Conservation (phyloP, 2,329 filamentous ascomycete species). For the Thielaviopsis populi region DNA sequence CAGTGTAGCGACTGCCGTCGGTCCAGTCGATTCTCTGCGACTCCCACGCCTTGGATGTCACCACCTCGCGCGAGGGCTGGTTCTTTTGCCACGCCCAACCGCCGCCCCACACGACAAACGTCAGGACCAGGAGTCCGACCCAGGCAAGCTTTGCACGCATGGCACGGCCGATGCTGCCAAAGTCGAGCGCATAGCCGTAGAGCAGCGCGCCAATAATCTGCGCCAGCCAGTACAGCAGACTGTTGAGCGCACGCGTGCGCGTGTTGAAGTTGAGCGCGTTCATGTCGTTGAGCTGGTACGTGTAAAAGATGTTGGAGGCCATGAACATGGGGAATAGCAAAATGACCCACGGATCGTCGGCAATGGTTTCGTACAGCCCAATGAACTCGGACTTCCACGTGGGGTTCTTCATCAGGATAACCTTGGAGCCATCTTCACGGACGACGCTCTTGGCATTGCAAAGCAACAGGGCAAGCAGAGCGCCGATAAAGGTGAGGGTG, state of each 20-base stretch:
- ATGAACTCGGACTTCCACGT: slow-evolving; percentile 67
- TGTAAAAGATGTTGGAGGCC: slow-evolving; percentile 40
- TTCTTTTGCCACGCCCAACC: slow-evolving; percentile 61
- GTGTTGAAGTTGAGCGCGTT: slow-evolving; percentile 41
- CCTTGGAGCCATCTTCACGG: slow-evolving; percentile 60
- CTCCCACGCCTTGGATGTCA: slow-evolving; percentile 20
- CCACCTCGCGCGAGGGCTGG: slow-evolving; percentile 37
- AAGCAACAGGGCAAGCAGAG: slow-evolving; percentile 52
- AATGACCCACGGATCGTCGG: slow-evolving; percentile 55
- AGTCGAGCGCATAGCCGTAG: slow-evolving; percentile 59
- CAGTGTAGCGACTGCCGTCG: slow-evolving; percentile 46
- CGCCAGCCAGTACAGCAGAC: slow-evolving; percentile 60
- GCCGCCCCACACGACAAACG: slow-evolving; percentile 68
- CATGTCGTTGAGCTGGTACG: slow-evolving; percentile 41
- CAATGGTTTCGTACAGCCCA: slow-evolving; percentile 60
- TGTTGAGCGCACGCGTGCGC: slow-evolving; percentile 50
- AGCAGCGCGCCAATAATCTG: slow-evolving; percentile 64
- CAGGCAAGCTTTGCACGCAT: slow-evolving; percentile 52
- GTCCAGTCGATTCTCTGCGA: slow-evolving; percentile 44
- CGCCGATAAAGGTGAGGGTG: slow-evolving; percentile 62
- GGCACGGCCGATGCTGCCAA: slow-evolving; percentile 42
- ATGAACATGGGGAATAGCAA: slow-evolving; percentile 49
- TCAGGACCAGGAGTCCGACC: slow-evolving; percentile 47
- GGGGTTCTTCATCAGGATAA: slow-evolving; percentile 84
- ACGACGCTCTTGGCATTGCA: slow-evolving; percentile 57